Base-by-base conservation (phyloP, 345 rosid genomes). In the Boechera retrofracta region DNA sequence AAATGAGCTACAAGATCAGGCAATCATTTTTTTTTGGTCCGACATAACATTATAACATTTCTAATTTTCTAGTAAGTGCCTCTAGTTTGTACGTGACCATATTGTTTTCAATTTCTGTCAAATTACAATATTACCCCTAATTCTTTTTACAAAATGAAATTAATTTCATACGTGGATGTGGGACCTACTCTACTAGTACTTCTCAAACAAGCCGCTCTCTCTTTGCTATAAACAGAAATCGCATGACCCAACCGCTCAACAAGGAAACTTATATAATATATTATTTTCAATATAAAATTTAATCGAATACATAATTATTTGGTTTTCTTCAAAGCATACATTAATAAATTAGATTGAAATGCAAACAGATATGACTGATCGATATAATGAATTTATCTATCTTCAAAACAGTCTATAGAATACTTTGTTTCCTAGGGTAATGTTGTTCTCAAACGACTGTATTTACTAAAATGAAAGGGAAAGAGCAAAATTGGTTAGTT, bases 181-280 rank as follows among this genome's bases (percentile, higher is more conserved):
- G 73, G 64, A 29, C 73, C 73, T 69, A 69, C 54, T 39, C 2
- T 1, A 5, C 42, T 29, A 21, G 24, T 21, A 9, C 29, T n/a
- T 41, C 41, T 64, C 9, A 32, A 64, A 64, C 53, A 69, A 69
- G 29, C 53, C 41, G 16, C 56, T 26, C 62, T 26, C 62, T 69
- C 63, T 69, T 54, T 54, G 53, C 62, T 29, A 42, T 52, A 53
- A 69, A 69, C 73, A 42, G 38, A 69, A 24, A 69, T 55, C 32
- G 73, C 61, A 38, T 68, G 72, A 36, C 61, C 21, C 28, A 68
- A 68, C 61, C 51, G 72, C 49, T 16, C 24, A 68, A 36, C 36
- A 24, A 48, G 2, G 26, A 36, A 53, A 38, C 61, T 32, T 44
- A 44, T 44, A 42, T 44, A 44, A 35, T 10, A 39, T 39, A 10